Conservation (phyloP, 495 filamentous ascomycete genomes). For the Amniculicola lignicola region DNA sequence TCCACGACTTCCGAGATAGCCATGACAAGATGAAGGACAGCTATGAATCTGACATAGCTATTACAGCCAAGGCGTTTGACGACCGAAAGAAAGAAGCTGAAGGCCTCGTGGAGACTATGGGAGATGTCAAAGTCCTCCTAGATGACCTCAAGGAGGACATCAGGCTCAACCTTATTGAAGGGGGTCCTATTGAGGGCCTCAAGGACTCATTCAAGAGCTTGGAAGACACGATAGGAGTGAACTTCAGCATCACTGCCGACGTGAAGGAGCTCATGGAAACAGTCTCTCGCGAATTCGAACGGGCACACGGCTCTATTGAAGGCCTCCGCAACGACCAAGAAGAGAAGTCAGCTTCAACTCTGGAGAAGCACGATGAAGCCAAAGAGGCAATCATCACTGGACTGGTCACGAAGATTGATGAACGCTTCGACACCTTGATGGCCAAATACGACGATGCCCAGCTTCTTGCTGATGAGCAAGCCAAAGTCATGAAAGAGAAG, state of each 20-base stretch:
- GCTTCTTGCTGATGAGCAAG: slow-evolving; percentile 63
- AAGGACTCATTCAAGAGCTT: slow-evolving; percentile 50
- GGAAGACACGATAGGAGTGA: slow-evolving; percentile 38
- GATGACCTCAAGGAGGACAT: slow-evolving; percentile 64
- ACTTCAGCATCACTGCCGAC: slow-evolving; percentile 57
- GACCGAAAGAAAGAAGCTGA: slow-evolving; percentile 67
- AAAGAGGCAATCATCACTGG: slow-evolving; percentile 56
- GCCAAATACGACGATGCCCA: slow-evolving; percentile 81
- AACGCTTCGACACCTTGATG: slow-evolving; percentile 72
- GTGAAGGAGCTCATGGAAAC: slow-evolving; percentile 77
- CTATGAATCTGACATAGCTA: slow-evolving; percentile 64
- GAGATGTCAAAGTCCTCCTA: slow-evolving; percentile 55
- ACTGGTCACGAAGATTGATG: slow-evolving; percentile 66
- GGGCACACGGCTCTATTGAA: slow-evolving; percentile 64
- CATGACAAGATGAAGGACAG: slow-evolving; percentile 54
- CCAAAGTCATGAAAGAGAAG: slow-evolving; percentile 63
- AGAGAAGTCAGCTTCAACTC: slow-evolving; percentile 66
- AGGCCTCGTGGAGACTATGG: slow-evolving; percentile 56
- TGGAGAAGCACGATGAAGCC: slow-evolving; percentile 66
- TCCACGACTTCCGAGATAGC: slow-evolving; percentile 60
- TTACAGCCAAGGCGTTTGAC: slow-evolving; percentile 75
- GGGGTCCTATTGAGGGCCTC: slow-evolving; percentile 53
- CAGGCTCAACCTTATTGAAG: slow-evolving; percentile 58
- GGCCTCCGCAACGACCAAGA: slow-evolving; percentile 70
- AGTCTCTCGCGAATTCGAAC: slow-evolving; percentile 77